Conservation (phyloP, 2,329 filamentous ascomycete species). For the Aspergillus thermomutatus region DNA sequence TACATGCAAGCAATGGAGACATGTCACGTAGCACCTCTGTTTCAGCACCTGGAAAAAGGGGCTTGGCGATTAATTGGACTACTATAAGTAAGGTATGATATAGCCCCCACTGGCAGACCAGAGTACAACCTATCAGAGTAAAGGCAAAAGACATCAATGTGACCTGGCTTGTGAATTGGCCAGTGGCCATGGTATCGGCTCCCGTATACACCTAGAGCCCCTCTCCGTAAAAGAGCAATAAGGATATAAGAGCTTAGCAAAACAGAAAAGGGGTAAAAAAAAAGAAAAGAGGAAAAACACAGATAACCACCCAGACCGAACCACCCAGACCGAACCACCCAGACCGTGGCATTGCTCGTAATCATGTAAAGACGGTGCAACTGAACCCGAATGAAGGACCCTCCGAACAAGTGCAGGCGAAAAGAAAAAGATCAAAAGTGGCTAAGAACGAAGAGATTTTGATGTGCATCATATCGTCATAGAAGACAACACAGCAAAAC, state of each 20-base stretch:
- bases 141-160: background rate
- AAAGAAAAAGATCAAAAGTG: conserved; percentile 5
- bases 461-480: conserved; percentile 18
- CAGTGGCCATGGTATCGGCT: background rate
- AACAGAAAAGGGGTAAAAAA: conserved; percentile 2
- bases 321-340: conserved; percentile 20
- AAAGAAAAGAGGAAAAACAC: conserved; percentile 14
- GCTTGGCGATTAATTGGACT: background rate
- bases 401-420: conserved; percentile 8
- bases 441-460: conserved; percentile 10
- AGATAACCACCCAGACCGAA: conserved; percentile 23
- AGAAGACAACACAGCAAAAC: conserved; percentile 14
- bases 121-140: background rate
- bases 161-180: background rate
- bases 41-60: background rate
- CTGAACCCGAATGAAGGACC: background rate
- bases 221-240: conserved; percentile 7
- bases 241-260: conserved; percentile 6
- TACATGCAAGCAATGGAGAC: background rate
- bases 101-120: background rate
- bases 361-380: conserved; percentile 18
- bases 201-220: conserved; percentile 7
- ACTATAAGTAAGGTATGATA: background rate
- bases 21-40: background rate
- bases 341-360: conserved; percentile 25